Evolutionary conservation across 441 rosid genomes (phyloP).

Genomic region (Eutrema salsugineum): DNA sequence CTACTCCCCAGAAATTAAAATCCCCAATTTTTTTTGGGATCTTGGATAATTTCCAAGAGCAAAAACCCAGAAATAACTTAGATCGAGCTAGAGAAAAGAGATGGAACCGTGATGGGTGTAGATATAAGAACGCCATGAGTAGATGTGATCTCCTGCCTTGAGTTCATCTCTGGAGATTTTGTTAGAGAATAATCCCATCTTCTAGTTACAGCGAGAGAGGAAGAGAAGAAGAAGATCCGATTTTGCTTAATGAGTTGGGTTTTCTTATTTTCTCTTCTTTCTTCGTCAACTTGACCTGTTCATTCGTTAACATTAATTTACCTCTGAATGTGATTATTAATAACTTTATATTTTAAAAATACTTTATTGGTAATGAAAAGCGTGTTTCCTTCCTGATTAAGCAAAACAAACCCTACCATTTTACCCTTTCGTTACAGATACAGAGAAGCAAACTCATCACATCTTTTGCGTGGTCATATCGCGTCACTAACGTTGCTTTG

Average conservation of each 20-base stretch:
- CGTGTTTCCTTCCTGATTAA: background rate
- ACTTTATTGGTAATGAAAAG: background rate
- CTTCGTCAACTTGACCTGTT: background rate
- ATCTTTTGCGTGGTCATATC: background rate
- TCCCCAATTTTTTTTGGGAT: background rate
- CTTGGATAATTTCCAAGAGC: background rate
- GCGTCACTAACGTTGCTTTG: background rate
- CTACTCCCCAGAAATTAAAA: background rate
- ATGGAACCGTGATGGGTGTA: constrained; percentile 32
- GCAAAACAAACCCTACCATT: background rate
- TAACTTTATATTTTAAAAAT: too few relatives aligned
- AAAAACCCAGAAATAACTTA: background rate
- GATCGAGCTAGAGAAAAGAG: background rate
- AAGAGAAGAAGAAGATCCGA: background rate
- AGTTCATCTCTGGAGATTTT: constrained; percentile 14
- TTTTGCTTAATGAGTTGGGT: constrained; percentile 7
- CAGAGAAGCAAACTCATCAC: background rate
- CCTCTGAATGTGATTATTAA: background rate
- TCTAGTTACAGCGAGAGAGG: background rate
- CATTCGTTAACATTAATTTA: background rate
- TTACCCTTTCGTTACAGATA: background rate
- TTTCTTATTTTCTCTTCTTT: background rate
- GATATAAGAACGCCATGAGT: constrained; percentile 32
- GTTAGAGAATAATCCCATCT: constrained; percentile 29
- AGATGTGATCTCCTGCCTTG: constrained; percentile 29